These are phyloP conservation scores for Houttuynia cordata DNA, from an alignment of 164 flowering plant genomes.

Conservation along the genomic window DNA sequence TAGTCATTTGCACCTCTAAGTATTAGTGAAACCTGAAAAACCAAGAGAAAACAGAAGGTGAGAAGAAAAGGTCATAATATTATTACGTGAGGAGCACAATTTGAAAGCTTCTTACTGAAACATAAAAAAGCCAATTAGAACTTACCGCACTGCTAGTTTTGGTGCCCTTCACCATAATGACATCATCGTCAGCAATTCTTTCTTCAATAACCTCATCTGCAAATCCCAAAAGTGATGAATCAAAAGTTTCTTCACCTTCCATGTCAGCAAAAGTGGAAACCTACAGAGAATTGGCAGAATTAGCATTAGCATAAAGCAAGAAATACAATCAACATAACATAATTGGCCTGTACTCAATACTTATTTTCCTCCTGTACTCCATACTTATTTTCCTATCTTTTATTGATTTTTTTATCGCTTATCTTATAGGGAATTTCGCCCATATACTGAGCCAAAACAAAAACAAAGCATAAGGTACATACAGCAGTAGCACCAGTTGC, in stretches of 20 bases:
- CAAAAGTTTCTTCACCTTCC: constrained; percentile 99
- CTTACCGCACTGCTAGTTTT: constrained; percentile 82
- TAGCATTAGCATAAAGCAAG: background rate
- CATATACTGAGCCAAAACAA: too few species aligned
- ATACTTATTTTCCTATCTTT: too few species aligned
- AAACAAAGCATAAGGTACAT: constrained; percentile 5
- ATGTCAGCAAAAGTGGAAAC: constrained; percentile 96
- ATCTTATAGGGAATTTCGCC: background rate
- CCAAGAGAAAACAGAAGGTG: background rate
- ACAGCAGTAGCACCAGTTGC: constrained; percentile 98
- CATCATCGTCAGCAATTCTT: constrained; percentile 89
- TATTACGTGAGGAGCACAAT: background rate
- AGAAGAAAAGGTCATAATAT: background rate
- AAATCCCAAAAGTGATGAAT: constrained; percentile 69
- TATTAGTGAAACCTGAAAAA: constrained; percentile 69
- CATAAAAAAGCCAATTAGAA: constrained; percentile 7
- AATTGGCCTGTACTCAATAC: too few species aligned
- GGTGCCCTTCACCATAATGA: constrained; percentile 87
- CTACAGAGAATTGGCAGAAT: constrained; percentile 21
- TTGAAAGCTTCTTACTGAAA: background rate
- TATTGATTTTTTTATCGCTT: too few species aligned
- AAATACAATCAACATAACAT: background rate
- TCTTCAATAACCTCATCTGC: constrained; percentile 97
- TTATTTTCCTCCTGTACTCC: too few species aligned
- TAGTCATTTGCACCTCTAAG: constrained; percentile 97